Percentiles rank a stretch among this genome's conserved stretches.
Conservation (phyloP, 257 asterid species). For the Cynanchum wilfordii region DNA sequence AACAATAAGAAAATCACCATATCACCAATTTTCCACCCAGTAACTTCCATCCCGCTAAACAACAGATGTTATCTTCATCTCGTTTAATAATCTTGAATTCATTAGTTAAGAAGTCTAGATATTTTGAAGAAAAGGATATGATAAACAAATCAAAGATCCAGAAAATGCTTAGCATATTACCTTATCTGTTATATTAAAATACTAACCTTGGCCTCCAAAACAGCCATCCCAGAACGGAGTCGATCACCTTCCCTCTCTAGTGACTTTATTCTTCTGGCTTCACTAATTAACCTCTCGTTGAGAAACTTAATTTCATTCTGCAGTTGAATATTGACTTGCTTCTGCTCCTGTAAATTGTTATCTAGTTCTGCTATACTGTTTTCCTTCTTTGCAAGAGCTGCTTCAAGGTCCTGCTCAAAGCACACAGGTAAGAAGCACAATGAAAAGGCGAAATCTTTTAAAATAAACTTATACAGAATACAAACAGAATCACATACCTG, state of each 20-base stretch:
- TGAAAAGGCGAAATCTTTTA: slow-evolving; percentile 7
- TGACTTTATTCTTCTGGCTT: slow-evolving; percentile 76
- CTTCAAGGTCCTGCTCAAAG: slow-evolving; percentile 68
- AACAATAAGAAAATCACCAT: neutral
- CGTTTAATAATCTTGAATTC: neutral
- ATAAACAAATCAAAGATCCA: neutral
- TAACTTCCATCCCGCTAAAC: neutral
- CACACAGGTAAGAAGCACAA: slow-evolving; percentile 4
- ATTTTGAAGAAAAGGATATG: slow-evolving; percentile 1
- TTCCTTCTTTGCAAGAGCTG: slow-evolving; percentile 68
- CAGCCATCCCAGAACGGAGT: slow-evolving; percentile 80
- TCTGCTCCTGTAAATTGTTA: slow-evolving; percentile 55
- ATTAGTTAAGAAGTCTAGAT: neutral
- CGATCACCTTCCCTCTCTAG: slow-evolving; percentile 91
- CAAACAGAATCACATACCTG: slow-evolving; percentile 37
- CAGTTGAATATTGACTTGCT: slow-evolving; percentile 47
- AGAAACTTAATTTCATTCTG: slow-evolving; percentile 73
- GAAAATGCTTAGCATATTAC: neutral
- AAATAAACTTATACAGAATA: slow-evolving; percentile 11
- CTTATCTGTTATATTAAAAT: slow-evolving; percentile 9
- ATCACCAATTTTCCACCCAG: neutral
- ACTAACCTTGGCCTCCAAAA: slow-evolving; percentile 95
- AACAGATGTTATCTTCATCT: neutral
- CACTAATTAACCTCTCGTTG: slow-evolving; percentile 66
- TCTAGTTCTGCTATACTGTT: slow-evolving; percentile 63